Conservation (phyloP, 495 filamentous ascomycete genomes). For the Tirmania nivea region DNA sequence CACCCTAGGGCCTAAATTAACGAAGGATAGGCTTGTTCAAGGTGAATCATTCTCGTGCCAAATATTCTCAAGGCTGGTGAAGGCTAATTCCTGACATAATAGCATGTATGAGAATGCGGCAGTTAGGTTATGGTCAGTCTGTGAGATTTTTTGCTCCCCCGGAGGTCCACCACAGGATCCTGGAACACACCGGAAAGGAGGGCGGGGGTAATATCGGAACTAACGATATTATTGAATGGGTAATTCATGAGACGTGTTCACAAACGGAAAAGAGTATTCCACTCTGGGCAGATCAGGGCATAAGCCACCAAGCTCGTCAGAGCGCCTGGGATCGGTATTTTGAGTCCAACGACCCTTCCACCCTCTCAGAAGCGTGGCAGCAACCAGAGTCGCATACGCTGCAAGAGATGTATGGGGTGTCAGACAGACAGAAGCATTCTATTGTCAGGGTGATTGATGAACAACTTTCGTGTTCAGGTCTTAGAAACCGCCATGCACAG, state of each 20-base stretch:
- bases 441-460: slow-evolving; percentile 19
- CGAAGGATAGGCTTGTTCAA: slow-evolving; percentile 56
- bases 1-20: slow-evolving; percentile 43
- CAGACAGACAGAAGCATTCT: not conserved
- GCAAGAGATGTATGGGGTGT: not conserved
- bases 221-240: slow-evolving; percentile 35
- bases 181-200: not conserved
- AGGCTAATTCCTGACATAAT: not conserved
- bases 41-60: slow-evolving; percentile 25
- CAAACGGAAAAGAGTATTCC: slow-evolving; percentile 29
- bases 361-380: not conserved
- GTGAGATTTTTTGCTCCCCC: slow-evolving; percentile 34
- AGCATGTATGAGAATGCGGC: slow-evolving; percentile 49
- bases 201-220: slow-evolving; percentile 19
- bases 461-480: slow-evolving; percentile 16
- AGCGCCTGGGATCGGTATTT: slow-evolving; percentile 3
- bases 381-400: slow-evolving; percentile 17
- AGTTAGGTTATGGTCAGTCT: slow-evolving; percentile 39
- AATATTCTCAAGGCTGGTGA: not conserved
- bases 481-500: too few species aligned
- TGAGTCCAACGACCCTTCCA: slow-evolving; percentile 2
- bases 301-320: slow-evolving; percentile 22
- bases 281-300: slow-evolving; percentile 39
- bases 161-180: slow-evolving; percentile 30
- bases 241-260: slow-evolving; percentile 33